Base-by-base conservation (phyloP, 345 rosid genomes). In the Raphanus sativus region DNA sequence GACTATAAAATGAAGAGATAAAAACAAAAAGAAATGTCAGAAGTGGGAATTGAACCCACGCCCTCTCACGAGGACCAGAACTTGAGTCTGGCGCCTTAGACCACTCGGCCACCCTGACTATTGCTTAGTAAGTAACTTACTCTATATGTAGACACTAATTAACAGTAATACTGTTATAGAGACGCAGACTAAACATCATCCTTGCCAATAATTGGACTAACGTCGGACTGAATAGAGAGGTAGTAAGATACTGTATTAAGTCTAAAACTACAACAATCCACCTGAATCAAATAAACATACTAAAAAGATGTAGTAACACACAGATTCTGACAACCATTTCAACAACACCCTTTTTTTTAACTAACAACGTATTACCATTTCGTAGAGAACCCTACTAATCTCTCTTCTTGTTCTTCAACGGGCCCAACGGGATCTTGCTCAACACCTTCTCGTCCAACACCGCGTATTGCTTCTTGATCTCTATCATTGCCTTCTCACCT, bases 81-180 rank as follows among this genome's bases (percentile, higher is more conserved):
- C 90, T 90, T 86, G 90, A 87, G 96, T 95, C 93, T 89, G 97
- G 93, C 98, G 97, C 93, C 97, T 94, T 92, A 89, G 97, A 90
- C 95, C 99, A 95, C 98, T 94, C 96, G 95, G 97, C 98, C 91
- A 92, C 81, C 90, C 88, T 88, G 88, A 88, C 90, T 13, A 11
- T 17, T 67, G 38, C 0, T 24, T 59, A 3, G 4, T 0, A 3
- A 0, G 36, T 33, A 40, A 40, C 5, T 9, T 10, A 40, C 13
- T 10, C 12, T 10, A 0, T 3, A 9, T 38, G 2, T 4, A 45
- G 5, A 13, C 15, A 45, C 54, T 45, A 45, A 45, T 13, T 13
- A 12, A 4, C 13, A 13, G 15, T 45, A 45, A 45, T 45, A 45
- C 54, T 13, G 54, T 12, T 4, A 38, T 38, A 45, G 4, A 2